Evolutionary conservation across 192 early-diverging fungal genomes (phyloP), one percentile per base, ranked within the genome.

Genomic region (Funneliformis geosporum): DNA sequence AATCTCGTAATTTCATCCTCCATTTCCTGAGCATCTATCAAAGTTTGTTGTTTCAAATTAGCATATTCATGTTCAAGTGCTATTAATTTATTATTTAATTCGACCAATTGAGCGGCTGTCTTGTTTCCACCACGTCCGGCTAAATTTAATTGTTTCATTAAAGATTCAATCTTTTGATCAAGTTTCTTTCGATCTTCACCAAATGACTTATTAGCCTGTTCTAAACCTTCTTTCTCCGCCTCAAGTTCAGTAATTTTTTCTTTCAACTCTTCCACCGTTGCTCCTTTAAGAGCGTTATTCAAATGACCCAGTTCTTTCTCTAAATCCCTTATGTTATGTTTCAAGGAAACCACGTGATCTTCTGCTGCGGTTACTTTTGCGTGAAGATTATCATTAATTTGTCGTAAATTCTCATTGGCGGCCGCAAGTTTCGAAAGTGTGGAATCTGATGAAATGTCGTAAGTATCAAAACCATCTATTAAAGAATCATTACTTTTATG

Each of bases 201-300:
- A 27, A 74, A 60, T 38, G 28, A 33, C 12, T 55, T 60, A 74
- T 74, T 74, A 59, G 73, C 73, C 59, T 74, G 46, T 38, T 74
- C 73, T 16, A 74, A 40, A 5, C 73, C 47, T 74, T 74, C 73
- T 50, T 74, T 74, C 59, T 74, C 73, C 14, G 73, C 73, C 40
- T 74, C 73, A 60, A 74, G 44, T 14, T 55, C 44, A 7, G 25
- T 7, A 14, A 74, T 59, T 55, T 60, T 74, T 59, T 8, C 27
- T 74, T 50, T 18, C 28, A 74, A 55, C 18, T 14, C 23, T 38
- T 33, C 73, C n/a, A 38, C n/a, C 1, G 46, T 40, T 6, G 39
- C 39, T 42, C 21, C 38, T 23, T 18, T 40, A 40, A 23, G 10
- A 38, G 18, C 16, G 16, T n/a, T 25, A 5, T 73, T 50, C 18